Evolutionary conservation across 2,329 filamentous ascomycete species (phyloP), one percentile per base, ranked within the genome.

Genomic region (Talaromyces sp.): DNA sequence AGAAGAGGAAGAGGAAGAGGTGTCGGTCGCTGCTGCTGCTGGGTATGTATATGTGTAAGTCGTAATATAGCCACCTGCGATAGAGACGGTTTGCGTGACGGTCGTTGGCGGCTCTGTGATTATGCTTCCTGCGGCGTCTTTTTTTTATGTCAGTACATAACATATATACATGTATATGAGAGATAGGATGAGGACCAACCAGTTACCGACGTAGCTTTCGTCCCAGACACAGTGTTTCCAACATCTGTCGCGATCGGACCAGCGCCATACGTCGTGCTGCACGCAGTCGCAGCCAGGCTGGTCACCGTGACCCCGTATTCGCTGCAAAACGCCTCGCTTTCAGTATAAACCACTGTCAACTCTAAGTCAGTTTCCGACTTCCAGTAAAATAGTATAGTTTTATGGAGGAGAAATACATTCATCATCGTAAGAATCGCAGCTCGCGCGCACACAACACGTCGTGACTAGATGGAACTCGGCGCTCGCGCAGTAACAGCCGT

Each of bases 11-110:
- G 46, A 51, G 24, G 17, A 14, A 10, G 27, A 56, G 14, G 31
- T 46, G 3, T 54, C 27, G 9, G 41, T 56, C 3, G 24, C 27
- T 51, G 35, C 24, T 6, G 11, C 50, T 19, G 57, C 41, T 19
- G 52, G 24, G 24, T 60, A 60, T 24, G 58, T 60, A 54, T 56
- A 56, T 32, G 46, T 60, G 24, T 53, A 24, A 7, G 58, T 60
- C 2, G 58, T 53, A 6, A 48, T 35, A 14, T 50, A 26, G 19
- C 43, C 35, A 26, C 31, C 32, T 11, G 53, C 52, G 9, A 56
- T 21, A 10, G 58, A 51, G 38, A 60, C 32, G 10, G 54, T 60
- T 54, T 51, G 27, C 3, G 58, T 60, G 17, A 60, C 5, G 14
- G 46, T 60, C 3, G 41, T 8, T 12, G 58, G 6, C 14, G 31